Conservation (phyloP, 768 basidiomycete genomes). For the Collybia nuda region DNA sequence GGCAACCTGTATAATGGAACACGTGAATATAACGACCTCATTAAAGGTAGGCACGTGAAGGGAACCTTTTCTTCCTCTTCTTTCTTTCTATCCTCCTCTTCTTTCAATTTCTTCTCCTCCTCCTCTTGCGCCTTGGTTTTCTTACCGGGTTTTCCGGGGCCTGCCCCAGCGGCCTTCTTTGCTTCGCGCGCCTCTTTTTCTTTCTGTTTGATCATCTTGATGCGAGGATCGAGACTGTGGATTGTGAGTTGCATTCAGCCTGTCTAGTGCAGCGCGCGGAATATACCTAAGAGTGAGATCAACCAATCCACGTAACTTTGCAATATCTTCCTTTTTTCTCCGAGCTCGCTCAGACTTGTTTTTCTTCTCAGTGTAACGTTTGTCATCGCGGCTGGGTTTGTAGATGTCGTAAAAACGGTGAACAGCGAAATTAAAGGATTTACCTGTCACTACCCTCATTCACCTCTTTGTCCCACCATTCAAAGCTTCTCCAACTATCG, state of each 20-base stretch:
- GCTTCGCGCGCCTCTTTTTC: constrained; percentile 94
- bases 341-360: constrained; percentile 97
- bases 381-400: constrained; percentile 88
- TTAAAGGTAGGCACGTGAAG: constrained; percentile 2
- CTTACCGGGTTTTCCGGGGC: constrained; percentile 54
- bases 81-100: constrained; percentile 69
- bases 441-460: constrained; percentile 97
- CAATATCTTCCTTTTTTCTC: constrained; percentile 96
- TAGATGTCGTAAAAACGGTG: not conserved
- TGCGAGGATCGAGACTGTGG: constrained; percentile 77
- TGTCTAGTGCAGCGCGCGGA: not conserved
- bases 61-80: constrained; percentile 84
- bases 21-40: not conserved
- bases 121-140: constrained; percentile 74
- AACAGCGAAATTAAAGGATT: not conserved
- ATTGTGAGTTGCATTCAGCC: not conserved
- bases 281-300: constrained; percentile 70
- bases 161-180: constrained; percentile 62
- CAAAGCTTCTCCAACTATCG: constrained; percentile 97
- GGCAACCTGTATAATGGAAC: constrained; percentile 35
- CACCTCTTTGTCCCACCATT: constrained; percentile 97
- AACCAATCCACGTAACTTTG: constrained; percentile 82
- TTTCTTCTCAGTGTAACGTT: constrained; percentile 99
- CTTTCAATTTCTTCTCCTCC: constrained; percentile 72
- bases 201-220: constrained; percentile 94